phyloP scores from a whole-genome alignment of 148 eudicot species.

The Camellia lanceoleosa region DNA sequence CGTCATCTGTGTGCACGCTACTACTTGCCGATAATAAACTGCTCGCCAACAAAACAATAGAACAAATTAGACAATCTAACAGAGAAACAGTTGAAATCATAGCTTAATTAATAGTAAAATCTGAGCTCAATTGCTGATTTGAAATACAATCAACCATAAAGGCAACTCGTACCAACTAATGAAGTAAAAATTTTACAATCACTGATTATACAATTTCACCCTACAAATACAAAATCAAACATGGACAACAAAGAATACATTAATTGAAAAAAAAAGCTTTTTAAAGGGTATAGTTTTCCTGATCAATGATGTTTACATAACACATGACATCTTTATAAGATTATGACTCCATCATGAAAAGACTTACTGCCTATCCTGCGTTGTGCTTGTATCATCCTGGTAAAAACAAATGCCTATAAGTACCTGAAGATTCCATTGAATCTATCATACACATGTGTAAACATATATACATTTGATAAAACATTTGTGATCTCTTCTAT shows the following conservation, averaged over 20 bases:
- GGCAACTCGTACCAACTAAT: too few species aligned
- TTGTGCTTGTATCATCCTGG: neutral
- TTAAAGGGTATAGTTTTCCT: too few species aligned
- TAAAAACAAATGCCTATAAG: neutral
- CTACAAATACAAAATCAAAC: neutral
- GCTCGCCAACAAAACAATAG: neutral
- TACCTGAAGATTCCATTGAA: neutral
- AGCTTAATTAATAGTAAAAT: neutral
- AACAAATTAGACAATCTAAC: neutral
- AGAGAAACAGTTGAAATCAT: neutral
- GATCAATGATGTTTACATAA: neutral
- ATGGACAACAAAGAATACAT: neutral
- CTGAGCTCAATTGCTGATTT: neutral
- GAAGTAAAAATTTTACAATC: too few species aligned
- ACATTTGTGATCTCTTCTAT: too few species aligned
- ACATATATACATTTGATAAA: too few species aligned
- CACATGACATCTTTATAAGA: neutral
- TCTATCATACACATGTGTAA: neutral
- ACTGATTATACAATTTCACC: too few species aligned
- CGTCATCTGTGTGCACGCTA: slow-evolving; percentile 49
- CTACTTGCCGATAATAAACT: slow-evolving; percentile 28
- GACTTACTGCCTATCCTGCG: slow-evolving; percentile 10
- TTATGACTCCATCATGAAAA: neutral
- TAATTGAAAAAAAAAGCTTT: too few species aligned
- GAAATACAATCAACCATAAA: neutral